A percentile compares a stretch with the other conserved stretches of the same genome.
Conservation (phyloP, 148 eudicot genomes). For the Chenopodium berlandieri region DNA sequence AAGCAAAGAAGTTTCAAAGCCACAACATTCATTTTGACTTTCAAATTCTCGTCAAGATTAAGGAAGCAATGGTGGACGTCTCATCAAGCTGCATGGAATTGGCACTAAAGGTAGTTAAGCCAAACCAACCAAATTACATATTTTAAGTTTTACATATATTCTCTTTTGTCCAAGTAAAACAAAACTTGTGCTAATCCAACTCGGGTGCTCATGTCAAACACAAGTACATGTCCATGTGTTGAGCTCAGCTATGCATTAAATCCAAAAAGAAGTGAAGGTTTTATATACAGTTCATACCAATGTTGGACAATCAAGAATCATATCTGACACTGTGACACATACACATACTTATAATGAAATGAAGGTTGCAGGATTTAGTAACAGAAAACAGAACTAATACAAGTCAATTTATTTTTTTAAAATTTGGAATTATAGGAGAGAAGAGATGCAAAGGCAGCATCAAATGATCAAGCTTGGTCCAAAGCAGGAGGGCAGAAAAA, state of each 20-base stretch:
- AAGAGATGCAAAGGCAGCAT: constrained; percentile 51
- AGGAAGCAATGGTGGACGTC: constrained; percentile 87
- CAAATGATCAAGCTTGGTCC: constrained; percentile 39
- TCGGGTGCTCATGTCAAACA: not conserved
- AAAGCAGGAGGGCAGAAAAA: constrained; percentile 48
- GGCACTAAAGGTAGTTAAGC: constrained; percentile 62
- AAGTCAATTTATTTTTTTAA: not conserved
- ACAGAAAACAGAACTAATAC: not conserved
- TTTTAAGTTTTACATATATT: not conserved
- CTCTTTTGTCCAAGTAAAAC: not conserved
- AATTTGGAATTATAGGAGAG: constrained; percentile 49
- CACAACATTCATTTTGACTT: constrained; percentile 91
- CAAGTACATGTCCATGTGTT: too few relatives aligned
- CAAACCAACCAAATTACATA: not conserved
- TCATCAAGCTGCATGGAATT: constrained; percentile 95
- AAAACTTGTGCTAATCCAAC: not conserved
- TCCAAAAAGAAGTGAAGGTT: too few relatives aligned
- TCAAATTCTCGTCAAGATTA: constrained; percentile 64
- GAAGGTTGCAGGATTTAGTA: too few relatives aligned
- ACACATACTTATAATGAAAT: too few relatives aligned
- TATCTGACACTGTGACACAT: too few relatives aligned
- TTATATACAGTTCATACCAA: not conserved
- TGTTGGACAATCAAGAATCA: not conserved
- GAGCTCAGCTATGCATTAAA: too few relatives aligned
- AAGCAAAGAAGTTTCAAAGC: constrained; percentile 73